phyloP scores from a whole-genome alignment of 768 basidiomycete species.

The Leccinum imitatum region DNA sequence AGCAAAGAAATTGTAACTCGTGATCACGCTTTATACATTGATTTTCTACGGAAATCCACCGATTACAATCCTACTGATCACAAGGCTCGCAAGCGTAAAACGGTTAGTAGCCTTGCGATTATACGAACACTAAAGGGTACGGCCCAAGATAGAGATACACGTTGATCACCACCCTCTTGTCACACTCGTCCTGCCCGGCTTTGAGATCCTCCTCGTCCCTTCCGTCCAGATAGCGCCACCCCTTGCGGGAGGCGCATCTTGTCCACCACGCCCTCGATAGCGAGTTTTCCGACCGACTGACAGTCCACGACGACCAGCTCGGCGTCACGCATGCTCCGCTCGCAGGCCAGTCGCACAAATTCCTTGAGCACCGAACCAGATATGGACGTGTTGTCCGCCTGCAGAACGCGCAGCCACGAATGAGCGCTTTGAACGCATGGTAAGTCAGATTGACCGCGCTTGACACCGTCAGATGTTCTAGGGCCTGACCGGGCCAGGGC shows the following conservation, averaged over 20 bases:
- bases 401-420: slow-evolving; percentile 63
- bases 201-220: slow-evolving; percentile 60
- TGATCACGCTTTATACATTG: slow-evolving; percentile 16
- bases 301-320: slow-evolving; percentile 75
- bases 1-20: slow-evolving; percentile 23
- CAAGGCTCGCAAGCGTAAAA: slow-evolving; percentile 15
- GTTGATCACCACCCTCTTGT: slow-evolving; percentile 68
- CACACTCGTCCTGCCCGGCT: slow-evolving; percentile 80
- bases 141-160: slow-evolving; percentile 27
- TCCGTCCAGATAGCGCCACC: slow-evolving; percentile 71
- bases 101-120: slow-evolving; percentile 11
- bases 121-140: slow-evolving; percentile 28
- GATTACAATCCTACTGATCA: slow-evolving; percentile 14
- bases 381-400: slow-evolving; percentile 80
- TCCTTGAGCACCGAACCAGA: slow-evolving; percentile 53
- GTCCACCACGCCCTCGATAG: slow-evolving; percentile 58
- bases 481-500: too few relatives aligned
- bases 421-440: slow-evolving; percentile 60
- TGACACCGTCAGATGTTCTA: slow-evolving; percentile 65
- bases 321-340: slow-evolving; percentile 50
- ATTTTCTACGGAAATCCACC: slow-evolving; percentile 13
- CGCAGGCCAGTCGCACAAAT: slow-evolving; percentile 58
- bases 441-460: slow-evolving; percentile 64
- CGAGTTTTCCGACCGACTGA: slow-evolving; percentile 59
- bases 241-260: slow-evolving; percentile 62